Conservation (phyloP, 2,329 filamentous ascomycete genomes). For the Botryotinia calthae region DNA sequence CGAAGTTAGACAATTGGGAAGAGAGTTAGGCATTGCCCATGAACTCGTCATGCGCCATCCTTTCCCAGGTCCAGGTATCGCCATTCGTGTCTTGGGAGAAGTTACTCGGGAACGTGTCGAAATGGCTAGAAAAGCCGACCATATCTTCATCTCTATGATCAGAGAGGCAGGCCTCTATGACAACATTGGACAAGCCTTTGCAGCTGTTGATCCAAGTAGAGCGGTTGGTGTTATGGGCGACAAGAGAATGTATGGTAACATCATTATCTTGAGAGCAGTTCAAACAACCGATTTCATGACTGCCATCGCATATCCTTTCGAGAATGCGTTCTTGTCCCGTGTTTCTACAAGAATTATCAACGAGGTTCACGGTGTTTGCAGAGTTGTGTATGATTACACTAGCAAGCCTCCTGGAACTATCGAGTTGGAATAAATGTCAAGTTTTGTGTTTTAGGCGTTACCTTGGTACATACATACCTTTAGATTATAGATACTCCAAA, state of each 20-base stretch:
- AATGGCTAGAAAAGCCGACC: conserved; percentile 74
- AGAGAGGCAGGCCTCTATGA: conserved; percentile 68
- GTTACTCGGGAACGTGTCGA: conserved; percentile 76
- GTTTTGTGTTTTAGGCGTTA: conserved; percentile 13
- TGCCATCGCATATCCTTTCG: conserved; percentile 45
- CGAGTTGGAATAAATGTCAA: conserved; percentile 61
- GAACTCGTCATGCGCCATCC: conserved; percentile 78
- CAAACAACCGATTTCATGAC: conserved; percentile 50
- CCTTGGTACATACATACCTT: conserved; percentile 2
- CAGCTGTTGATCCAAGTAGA: conserved; percentile 63
- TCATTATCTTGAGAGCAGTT: conserved; percentile 61
- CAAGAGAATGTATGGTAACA: conserved; percentile 62
- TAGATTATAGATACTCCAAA: conserved; percentile 3
- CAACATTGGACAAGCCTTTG: conserved; percentile 68
- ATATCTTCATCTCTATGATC: conserved; percentile 78
- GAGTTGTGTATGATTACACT: conserved; percentile 66
- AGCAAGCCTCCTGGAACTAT: conserved; percentile 58
- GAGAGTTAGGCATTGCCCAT: conserved; percentile 66
- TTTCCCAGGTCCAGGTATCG: conserved; percentile 71
- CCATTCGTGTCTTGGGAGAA: conserved; percentile 74
- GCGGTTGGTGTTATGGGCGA: conserved; percentile 68
- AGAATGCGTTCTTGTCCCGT: conserved; percentile 61
- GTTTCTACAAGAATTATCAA: conserved; percentile 70
- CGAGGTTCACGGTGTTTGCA: conserved; percentile 60
- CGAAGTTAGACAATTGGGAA: conserved; percentile 70